Evolutionary conservation across 306 rosid genomes (phyloP).

Genomic region (Quercus engelmannii): DNA sequence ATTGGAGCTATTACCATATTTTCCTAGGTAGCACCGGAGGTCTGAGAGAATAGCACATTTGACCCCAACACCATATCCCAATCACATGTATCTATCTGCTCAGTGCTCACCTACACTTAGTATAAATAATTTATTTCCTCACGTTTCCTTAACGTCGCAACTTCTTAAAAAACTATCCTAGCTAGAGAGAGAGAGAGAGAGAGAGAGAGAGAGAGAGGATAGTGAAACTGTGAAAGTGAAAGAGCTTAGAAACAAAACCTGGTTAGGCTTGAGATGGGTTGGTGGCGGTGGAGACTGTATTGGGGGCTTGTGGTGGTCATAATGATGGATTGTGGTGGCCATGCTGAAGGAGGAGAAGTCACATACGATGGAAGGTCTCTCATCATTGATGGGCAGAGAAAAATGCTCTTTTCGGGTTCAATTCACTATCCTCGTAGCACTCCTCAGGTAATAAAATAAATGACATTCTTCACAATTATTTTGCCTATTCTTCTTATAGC

Average conservation of each 20-base stretch:
- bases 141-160: not conserved
- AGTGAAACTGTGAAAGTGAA: not conserved
- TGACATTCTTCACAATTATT: no score
- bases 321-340: not conserved
- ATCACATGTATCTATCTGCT: no score
- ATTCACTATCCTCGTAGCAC: slow-evolving; percentile 92
- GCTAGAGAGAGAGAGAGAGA: not conserved
- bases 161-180: not conserved
- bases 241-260: not conserved
- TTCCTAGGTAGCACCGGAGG: no score
- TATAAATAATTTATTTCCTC: not conserved
- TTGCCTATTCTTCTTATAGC: not conserved
- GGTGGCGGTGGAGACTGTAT: slow-evolving; percentile 24
- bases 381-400: slow-evolving; percentile 55
- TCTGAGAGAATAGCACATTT: no score
- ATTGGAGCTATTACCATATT: no score
- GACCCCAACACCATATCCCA: no score
- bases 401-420: slow-evolving; percentile 74
- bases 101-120: no score
- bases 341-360: slow-evolving; percentile 23
- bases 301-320: not conserved
- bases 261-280: slow-evolving; percentile 16
- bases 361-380: slow-evolving; percentile 84
- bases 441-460: slow-evolving; percentile 48
- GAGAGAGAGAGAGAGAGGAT: not conserved